Conservation (phyloP, 306 rosid species). For the Cucumis cinereus region DNA sequence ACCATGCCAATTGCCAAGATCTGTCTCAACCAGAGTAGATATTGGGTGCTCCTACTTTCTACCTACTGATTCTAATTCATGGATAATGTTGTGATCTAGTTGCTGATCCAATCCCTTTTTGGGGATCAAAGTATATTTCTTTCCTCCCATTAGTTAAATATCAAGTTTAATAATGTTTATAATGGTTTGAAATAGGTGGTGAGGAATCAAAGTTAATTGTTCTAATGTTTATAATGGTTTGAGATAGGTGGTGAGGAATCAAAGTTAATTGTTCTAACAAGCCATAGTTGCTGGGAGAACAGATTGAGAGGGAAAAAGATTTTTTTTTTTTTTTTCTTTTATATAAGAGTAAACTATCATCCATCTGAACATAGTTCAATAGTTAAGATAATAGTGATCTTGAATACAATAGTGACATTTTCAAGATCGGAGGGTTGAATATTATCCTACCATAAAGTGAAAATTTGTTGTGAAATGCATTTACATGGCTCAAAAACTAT, state of each 20-base stretch:
- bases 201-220: neutral
- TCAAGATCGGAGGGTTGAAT: neutral
- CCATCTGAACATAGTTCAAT: neutral
- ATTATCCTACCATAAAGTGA: neutral
- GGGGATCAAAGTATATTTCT: neutral
- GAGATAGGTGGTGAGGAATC: neutral
- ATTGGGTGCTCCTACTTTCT: neutral
- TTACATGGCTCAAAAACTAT: neutral
- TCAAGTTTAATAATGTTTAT: neutral
- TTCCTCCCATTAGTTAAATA: neutral
- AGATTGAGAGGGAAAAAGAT: neutral
- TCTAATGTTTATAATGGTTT: neutral
- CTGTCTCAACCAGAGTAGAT: conserved; percentile 21
- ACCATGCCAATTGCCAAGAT: conserved; percentile 38
- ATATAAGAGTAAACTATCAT: neutral
- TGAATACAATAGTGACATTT: neutral
- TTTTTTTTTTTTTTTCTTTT: neutral
- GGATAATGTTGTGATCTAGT: neutral
- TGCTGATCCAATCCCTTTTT: neutral
- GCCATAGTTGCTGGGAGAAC: neutral
- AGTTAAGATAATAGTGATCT: neutral
- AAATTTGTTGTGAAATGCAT: neutral
- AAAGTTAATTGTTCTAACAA: neutral
- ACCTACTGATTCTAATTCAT: neutral
- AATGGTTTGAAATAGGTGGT: neutral